Conservation (phyloP, 2,329 filamentous ascomycete species). For the Aspergillus caelatus region DNA sequence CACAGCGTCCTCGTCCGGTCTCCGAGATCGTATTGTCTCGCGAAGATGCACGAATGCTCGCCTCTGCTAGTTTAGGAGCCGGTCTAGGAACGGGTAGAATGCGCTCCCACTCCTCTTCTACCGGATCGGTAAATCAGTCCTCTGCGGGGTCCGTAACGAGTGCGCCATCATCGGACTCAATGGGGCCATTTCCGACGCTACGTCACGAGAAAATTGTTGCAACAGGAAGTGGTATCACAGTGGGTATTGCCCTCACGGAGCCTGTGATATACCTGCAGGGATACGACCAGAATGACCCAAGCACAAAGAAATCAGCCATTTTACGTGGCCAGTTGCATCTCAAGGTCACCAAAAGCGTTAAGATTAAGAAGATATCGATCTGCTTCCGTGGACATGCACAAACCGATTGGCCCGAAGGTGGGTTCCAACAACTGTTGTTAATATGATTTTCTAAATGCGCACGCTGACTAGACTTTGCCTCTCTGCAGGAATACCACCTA, state of each 20-base stretch:
- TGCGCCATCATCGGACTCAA: slow-evolving; percentile 29
- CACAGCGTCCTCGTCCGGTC: slow-evolving; percentile 33
- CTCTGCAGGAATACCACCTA: slow-evolving; percentile 73
- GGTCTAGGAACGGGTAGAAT: slow-evolving; percentile 26
- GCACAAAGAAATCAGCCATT: slow-evolving; percentile 73
- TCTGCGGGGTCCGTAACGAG: slow-evolving; percentile 21
- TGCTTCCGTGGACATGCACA: slow-evolving; percentile 82
- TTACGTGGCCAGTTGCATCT: slow-evolving; percentile 82
- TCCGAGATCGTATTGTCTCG: slow-evolving; percentile 40
- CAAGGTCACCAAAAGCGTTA: slow-evolving; percentile 82
- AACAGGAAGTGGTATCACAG: slow-evolving; percentile 51
- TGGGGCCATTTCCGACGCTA: slow-evolving; percentile 37
- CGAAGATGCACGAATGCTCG: slow-evolving; percentile 36
- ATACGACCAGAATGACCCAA: slow-evolving; percentile 52
- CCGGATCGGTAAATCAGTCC: slow-evolving; percentile 26
- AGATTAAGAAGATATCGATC: slow-evolving; percentile 87
- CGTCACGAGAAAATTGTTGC: slow-evolving; percentile 52
- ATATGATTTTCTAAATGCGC: background rate
- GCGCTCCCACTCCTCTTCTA: slow-evolving; percentile 30
- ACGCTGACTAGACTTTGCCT: slow-evolving; percentile 10
- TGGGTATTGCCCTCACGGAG: slow-evolving; percentile 51
- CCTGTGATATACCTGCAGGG: slow-evolving; percentile 53
- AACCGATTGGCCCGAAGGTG: slow-evolving; percentile 93
- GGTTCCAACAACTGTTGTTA: background rate
- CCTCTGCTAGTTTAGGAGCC: slow-evolving; percentile 20